Percentiles rank a stretch among this genome's conserved stretches.
These are phyloP conservation scores for Trichoderma asperelloides DNA, from an alignment of 495 filamentous ascomycete species.

Conservation along the genomic window DNA sequence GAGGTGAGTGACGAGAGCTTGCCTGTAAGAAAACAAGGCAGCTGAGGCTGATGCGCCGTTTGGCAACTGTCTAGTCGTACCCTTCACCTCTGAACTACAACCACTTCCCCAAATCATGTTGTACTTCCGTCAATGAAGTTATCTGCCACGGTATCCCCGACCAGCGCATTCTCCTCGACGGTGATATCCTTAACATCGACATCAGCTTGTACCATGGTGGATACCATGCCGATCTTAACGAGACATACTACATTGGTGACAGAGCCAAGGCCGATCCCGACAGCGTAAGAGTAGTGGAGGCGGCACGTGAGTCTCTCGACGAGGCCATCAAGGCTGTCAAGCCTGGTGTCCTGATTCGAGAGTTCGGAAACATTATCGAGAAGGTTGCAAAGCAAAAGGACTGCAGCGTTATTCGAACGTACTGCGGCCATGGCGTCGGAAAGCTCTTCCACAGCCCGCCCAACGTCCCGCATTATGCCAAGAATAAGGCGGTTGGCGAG, in stretches of 20 bases:
- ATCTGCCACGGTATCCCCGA: slow-evolving; percentile 94
- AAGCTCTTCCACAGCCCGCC: slow-evolving; percentile 75
- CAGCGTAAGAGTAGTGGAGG: slow-evolving; percentile 76
- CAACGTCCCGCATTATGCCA: slow-evolving; percentile 80
- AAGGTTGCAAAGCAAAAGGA: slow-evolving; percentile 69
- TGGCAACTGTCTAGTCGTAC: slow-evolving; percentile 58
- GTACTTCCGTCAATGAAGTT: slow-evolving; percentile 90
- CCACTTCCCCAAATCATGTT: slow-evolving; percentile 96
- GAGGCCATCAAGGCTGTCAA: slow-evolving; percentile 79
- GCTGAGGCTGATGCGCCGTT: not conserved
- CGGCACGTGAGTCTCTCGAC: slow-evolving; percentile 71
- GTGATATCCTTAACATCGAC: slow-evolving; percentile 85
- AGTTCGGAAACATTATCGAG: slow-evolving; percentile 77
- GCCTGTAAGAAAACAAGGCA: not conserved
- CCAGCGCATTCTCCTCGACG: slow-evolving; percentile 65
- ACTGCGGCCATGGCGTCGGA: slow-evolving; percentile 85
- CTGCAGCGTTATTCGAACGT: slow-evolving; percentile 81
- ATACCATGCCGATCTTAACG: slow-evolving; percentile 84
- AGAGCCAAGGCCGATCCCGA: slow-evolving; percentile 66
- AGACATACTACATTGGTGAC: slow-evolving; percentile 85
- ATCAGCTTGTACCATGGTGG: slow-evolving; percentile 81
- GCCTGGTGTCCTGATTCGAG: slow-evolving; percentile 75
- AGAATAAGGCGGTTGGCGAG: slow-evolving; percentile 82
- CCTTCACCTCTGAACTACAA: slow-evolving; percentile 94
- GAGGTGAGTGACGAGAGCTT: slow-evolving; percentile 49